phyloP scores from a whole-genome alignment of 208 protist species.

The Crithidia fasciculata region DNA sequence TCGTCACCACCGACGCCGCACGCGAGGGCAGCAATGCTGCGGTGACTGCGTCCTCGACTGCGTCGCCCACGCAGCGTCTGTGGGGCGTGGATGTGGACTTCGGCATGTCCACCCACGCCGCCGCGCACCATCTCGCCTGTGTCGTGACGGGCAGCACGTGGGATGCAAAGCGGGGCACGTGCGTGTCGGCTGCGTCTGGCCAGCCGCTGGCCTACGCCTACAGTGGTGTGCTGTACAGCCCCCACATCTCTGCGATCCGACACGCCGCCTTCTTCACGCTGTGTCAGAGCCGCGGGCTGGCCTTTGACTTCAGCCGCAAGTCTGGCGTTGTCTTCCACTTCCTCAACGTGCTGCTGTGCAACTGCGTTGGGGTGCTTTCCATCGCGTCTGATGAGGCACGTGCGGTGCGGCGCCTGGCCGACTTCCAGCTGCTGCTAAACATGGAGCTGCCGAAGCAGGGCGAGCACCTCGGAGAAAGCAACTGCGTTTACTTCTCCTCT shows the following conservation, averaged over 20 bases:
- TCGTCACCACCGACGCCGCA: constrained; percentile 38
- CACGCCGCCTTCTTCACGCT: constrained; percentile 86
- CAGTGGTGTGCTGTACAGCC: constrained; percentile 90
- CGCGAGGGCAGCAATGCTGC: neutral
- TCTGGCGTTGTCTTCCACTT: constrained; percentile 88
- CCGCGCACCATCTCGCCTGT: constrained; percentile 66
- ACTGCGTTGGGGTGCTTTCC: constrained; percentile 84
- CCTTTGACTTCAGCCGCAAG: constrained; percentile 62
- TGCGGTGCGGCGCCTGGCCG: constrained; percentile 55
- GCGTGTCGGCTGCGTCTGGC: constrained; percentile 21
- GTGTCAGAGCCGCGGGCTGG: constrained; percentile 73
- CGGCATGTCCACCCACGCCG: constrained; percentile 78
- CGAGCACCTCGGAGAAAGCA: constrained; percentile 85
- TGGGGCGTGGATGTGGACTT: constrained; percentile 94
- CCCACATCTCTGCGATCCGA: constrained; percentile 80
- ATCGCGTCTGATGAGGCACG: constrained; percentile 48
- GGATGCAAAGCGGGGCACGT: constrained; percentile 35
- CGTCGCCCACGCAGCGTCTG: constrained; percentile 36
- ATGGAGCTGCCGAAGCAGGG: constrained; percentile 86
- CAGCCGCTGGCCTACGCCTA: constrained; percentile 76
- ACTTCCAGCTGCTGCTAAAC: constrained; percentile 85
- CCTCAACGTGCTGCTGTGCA: constrained; percentile 76
- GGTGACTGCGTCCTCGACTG: neutral
- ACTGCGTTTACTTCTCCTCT: constrained; percentile 88
- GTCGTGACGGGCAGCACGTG: constrained; percentile 44